These are phyloP conservation scores for Colletotrichum australisinense DNA, from an alignment of 2,329 filamentous ascomycete genomes.

Conservation along the genomic window DNA sequence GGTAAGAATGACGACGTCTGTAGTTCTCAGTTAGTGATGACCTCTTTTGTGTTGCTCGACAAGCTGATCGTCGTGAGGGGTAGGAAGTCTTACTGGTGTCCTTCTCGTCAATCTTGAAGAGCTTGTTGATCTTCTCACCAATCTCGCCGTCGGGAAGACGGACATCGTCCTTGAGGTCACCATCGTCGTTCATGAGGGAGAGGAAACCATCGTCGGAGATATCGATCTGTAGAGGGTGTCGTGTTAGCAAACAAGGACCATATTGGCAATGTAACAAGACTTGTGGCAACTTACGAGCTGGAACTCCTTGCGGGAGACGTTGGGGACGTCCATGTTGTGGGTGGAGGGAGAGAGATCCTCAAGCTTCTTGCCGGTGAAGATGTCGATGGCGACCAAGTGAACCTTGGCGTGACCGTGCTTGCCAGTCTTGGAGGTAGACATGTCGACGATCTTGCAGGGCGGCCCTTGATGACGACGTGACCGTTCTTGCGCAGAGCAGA, in stretches of 20 bases:
- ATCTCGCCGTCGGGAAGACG: constrained; percentile 91
- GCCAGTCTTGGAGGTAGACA: constrained; percentile 99
- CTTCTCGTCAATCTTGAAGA: constrained; percentile 87
- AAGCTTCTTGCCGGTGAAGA: constrained; percentile 99
- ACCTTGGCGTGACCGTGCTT: constrained; percentile 99
- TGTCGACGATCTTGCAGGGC: constrained; percentile 99
- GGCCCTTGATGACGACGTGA: constrained; percentile 97
- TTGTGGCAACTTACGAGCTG: constrained; percentile 80
- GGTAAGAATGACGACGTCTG: constrained; percentile 91
- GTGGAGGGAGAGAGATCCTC: constrained; percentile 99
- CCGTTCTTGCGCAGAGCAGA: constrained; percentile 99
- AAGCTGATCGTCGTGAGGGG: not conserved
- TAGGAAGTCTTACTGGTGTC: constrained; percentile 81
- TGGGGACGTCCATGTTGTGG: constrained; percentile 97
- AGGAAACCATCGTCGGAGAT: constrained; percentile 95
- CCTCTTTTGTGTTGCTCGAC: constrained; percentile 14
- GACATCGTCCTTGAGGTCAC: constrained; percentile 93
- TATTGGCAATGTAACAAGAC: no score
- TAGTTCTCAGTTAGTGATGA: constrained; percentile 12
- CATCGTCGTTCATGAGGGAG: constrained; percentile 89
- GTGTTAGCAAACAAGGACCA: constrained; percentile 27
- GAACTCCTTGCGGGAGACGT: constrained; percentile 91
- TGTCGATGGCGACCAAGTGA: constrained; percentile 96
- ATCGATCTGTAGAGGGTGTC: constrained; percentile 73
- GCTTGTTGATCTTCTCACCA: constrained; percentile 85